These are phyloP conservation scores for Phytophthora ramorum DNA, from an alignment of 352 stramenopile species.

Conservation along the genomic window DNA sequence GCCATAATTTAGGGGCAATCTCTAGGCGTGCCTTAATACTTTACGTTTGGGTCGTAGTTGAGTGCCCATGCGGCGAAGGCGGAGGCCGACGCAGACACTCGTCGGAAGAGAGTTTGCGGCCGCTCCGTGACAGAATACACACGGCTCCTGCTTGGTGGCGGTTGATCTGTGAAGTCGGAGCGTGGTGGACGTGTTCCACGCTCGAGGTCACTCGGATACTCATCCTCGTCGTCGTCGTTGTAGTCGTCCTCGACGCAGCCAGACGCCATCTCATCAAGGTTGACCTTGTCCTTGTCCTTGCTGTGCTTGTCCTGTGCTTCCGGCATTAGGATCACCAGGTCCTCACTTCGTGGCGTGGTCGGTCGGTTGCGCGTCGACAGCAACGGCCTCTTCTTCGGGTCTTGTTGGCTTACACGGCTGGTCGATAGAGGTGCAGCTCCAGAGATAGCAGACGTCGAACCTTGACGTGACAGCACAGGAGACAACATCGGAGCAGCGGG, in stretches of 20 bases:
- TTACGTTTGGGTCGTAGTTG: constrained; percentile 41
- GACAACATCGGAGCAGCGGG: constrained; percentile 24
- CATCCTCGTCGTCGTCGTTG: constrained; percentile 32
- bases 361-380: constrained; percentile 28
- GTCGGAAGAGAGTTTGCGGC: constrained; percentile 32
- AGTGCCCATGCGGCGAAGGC: constrained; percentile 43
- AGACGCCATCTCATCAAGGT: constrained; percentile 28
- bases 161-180: constrained; percentile 20
- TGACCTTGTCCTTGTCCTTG: constrained; percentile 23
- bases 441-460: constrained; percentile 33
- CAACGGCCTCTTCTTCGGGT: constrained; percentile 44
- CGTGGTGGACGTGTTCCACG: constrained; percentile 7
- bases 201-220: constrained; percentile 27
- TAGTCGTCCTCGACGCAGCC: constrained; percentile 31
- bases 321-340: constrained; percentile 43
- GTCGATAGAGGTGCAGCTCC: constrained; percentile 21
- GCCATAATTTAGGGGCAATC: not conserved
- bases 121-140: constrained; percentile 43
- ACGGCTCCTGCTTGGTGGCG: constrained; percentile 15
- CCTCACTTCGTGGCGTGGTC: constrained; percentile 37
- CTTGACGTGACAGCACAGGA: constrained; percentile 30
- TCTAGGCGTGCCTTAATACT: constrained; percentile 20
- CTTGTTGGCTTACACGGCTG: constrained; percentile 12
- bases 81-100: constrained; percentile 38
- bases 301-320: constrained; percentile 15